A percentile compares a stretch with the other conserved stretches of the same genome.
Conservation (phyloP, 148 eudicot species). For the Rhododendron henanense region DNA sequence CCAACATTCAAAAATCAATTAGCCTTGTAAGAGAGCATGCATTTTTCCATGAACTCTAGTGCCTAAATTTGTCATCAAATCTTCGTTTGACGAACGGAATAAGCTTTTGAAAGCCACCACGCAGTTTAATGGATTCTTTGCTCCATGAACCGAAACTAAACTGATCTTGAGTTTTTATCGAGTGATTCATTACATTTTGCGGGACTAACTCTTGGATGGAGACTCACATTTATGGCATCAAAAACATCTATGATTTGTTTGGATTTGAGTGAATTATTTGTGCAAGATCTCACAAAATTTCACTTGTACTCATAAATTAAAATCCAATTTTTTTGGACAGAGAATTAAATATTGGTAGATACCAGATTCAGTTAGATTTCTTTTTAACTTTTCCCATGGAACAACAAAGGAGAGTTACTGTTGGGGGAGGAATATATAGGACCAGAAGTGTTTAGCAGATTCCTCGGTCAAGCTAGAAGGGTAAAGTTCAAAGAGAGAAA, state of each 20-base stretch:
- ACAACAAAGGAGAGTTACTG: background rate
- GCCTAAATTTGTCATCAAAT: background rate
- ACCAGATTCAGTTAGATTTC: background rate
- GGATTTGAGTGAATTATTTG: background rate
- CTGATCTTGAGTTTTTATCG: background rate
- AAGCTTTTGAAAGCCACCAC: background rate
- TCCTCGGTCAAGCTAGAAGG: slow-evolving; percentile 3
- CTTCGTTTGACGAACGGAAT: background rate
- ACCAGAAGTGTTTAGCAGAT: background rate
- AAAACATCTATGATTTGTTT: background rate
- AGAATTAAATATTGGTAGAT: background rate
- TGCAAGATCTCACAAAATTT: background rate
- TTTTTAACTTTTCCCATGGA: background rate
- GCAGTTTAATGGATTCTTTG: background rate
- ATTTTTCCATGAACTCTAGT: background rate
- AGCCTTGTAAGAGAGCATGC: background rate
- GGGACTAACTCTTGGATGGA: background rate
- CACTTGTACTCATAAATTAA: background rate
- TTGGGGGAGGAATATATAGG: background rate
- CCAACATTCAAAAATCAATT: too few species aligned
- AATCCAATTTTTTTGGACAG: background rate
- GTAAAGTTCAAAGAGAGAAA: background rate
- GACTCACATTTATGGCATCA: background rate
- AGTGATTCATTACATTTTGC: background rate
- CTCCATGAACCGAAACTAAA: background rate